Evolutionary conservation across 129 eudicot species (phyloP).

Genomic region (Ambrosia artemisiifolia): DNA sequence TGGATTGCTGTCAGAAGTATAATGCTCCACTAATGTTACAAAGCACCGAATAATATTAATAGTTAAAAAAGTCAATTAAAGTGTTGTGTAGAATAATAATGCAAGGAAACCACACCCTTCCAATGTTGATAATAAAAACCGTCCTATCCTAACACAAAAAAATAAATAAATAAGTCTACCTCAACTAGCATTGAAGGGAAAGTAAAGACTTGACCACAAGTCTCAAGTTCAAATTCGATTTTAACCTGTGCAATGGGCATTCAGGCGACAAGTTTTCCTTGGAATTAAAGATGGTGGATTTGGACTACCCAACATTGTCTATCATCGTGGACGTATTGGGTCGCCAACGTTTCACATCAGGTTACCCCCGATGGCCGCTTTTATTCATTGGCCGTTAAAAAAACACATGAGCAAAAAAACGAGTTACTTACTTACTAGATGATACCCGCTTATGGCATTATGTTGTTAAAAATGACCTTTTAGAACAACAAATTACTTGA

Average conservation of each 20-base stretch:
- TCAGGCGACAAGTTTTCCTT: too few relatives aligned
- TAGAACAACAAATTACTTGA: neutral
- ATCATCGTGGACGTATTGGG: too few relatives aligned
- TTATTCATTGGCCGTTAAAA: too few relatives aligned
- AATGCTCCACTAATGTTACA: slow-evolving; percentile 7
- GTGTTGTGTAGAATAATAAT: neutral
- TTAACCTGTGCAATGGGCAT: too few relatives aligned
- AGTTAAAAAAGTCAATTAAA: neutral
- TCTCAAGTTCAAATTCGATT: too few relatives aligned
- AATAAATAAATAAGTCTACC: neutral
- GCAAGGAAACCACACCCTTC: slow-evolving; percentile 17
- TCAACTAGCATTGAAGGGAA: too few relatives aligned
- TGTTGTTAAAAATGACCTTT: neutral
- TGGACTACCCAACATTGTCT: too few relatives aligned
- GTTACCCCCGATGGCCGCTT: too few relatives aligned
- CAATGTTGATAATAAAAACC: neutral
- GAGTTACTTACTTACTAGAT: neutral
- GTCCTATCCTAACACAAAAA: neutral
- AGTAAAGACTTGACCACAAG: too few relatives aligned
- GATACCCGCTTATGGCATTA: neutral
- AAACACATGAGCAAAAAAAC: neutral
- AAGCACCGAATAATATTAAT: slow-evolving; percentile 11
- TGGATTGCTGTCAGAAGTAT: slow-evolving; percentile 24
- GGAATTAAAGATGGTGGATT: too few relatives aligned
- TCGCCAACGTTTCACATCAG: too few relatives aligned